These are phyloP conservation scores for Phtheirospermum japonicum DNA, from an alignment of 257 asterid genomes.

Conservation along the genomic window DNA sequence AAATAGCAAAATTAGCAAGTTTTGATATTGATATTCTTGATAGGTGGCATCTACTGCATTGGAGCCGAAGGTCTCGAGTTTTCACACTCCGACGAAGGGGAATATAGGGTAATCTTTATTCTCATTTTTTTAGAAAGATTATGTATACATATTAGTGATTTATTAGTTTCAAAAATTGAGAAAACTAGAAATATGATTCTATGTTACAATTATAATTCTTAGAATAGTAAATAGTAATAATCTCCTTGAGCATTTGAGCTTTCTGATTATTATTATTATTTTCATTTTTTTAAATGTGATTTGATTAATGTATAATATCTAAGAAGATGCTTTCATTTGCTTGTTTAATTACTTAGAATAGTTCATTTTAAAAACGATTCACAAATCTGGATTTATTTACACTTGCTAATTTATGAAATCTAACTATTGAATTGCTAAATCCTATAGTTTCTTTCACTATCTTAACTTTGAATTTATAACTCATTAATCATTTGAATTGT, in stretches of 20 bases:
- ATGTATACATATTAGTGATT: neutral
- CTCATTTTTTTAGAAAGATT: neutral
- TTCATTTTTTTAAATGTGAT: no score
- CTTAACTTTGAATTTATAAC: no score
- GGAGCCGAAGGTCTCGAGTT: conserved; percentile 42
- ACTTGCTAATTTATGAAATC: conserved; percentile 19
- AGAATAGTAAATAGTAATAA: neutral
- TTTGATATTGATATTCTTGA: conserved; percentile 14
- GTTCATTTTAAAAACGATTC: neutral
- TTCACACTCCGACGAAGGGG: conserved; percentile 45
- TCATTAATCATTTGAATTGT: no score
- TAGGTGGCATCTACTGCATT: conserved; percentile 48
- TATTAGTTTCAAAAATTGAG: neutral
- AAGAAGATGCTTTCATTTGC: no score
- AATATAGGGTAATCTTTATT: conserved; percentile 54
- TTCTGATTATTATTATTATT: neutral
- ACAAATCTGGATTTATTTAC: neutral
- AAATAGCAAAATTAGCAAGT: neutral
- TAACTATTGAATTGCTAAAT: conserved; percentile 4
- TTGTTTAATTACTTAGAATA: neutral
- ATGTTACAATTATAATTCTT: neutral
- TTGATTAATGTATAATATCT: no score
- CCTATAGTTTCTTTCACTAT: no score
- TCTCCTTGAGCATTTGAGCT: neutral
- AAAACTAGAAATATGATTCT: neutral